These are phyloP conservation scores for Fragilariopsis cylindrus DNA, from an alignment of 108 stramenopile species.

Conservation along the genomic window DNA sequence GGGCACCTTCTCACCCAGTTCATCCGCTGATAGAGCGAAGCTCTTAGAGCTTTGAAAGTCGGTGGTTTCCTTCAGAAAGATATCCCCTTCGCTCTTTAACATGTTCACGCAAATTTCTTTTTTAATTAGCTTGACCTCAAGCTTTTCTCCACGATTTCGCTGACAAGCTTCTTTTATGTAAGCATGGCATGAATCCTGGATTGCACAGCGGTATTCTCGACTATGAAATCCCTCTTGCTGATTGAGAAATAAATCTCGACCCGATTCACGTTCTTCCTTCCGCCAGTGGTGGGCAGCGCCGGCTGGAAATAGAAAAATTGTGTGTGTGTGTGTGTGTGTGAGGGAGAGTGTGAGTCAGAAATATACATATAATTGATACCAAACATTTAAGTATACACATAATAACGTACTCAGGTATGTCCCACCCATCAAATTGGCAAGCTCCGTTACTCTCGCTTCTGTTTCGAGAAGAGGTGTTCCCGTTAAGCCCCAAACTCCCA, in stretches of 20 bases:
- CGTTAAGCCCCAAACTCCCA: slow-evolving; percentile 64
- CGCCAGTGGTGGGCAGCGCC: slow-evolving; percentile 71
- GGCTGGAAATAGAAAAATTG: neutral
- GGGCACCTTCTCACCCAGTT: slow-evolving; percentile 49
- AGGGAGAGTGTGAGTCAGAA: too few relatives aligned
- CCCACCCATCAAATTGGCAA: slow-evolving; percentile 77
- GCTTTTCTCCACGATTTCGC: slow-evolving; percentile 49
- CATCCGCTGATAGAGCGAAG: slow-evolving; percentile 31
- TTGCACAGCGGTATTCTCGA: slow-evolving; percentile 59
- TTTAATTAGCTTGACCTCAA: slow-evolving; percentile 49
- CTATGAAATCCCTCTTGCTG: slow-evolving; percentile 62
- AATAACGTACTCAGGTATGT: slow-evolving; percentile 45
- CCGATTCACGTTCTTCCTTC: slow-evolving; percentile 58
- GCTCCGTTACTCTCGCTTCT: slow-evolving; percentile 64
- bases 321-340: too few relatives aligned
- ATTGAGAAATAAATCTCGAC: slow-evolving; percentile 64
- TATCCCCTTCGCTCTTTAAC: slow-evolving; percentile 20
- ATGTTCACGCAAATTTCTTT: slow-evolving; percentile 22
- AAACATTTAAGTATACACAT: too few relatives aligned
- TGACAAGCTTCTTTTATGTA: slow-evolving; percentile 49
- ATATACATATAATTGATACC: too few relatives aligned
- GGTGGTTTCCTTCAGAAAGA: slow-evolving; percentile 17
- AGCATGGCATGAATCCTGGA: slow-evolving; percentile 47
- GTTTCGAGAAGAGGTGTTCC: slow-evolving; percentile 78
- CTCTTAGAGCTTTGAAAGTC: slow-evolving; percentile 44